phyloP scores from a whole-genome alignment of 352 stramenopile genomes.

The Globisporangium abappressorium region DNA sequence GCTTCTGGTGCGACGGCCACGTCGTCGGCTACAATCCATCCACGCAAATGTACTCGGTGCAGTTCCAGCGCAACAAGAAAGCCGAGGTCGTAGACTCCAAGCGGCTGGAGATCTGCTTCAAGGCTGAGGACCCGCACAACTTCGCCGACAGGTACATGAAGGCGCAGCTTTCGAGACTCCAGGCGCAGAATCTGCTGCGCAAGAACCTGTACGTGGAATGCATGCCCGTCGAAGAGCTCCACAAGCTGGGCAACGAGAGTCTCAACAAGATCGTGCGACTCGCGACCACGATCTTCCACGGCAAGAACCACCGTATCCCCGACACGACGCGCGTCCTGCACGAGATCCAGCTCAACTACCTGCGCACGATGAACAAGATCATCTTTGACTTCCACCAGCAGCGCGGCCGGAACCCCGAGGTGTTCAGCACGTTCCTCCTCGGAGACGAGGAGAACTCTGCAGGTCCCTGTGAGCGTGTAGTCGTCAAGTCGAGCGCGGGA shows the following conservation, averaged over 20 bases:
- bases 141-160: slow-evolving; percentile 75
- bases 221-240: slow-evolving; percentile 79
- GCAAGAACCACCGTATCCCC: slow-evolving; percentile 60
- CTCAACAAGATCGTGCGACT: slow-evolving; percentile 74
- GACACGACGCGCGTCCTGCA: slow-evolving; percentile 78
- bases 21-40: slow-evolving; percentile 51
- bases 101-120: slow-evolving; percentile 78
- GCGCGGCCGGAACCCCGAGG: slow-evolving; percentile 42
- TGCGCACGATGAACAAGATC: slow-evolving; percentile 91
- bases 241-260: slow-evolving; percentile 79
- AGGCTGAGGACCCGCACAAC: slow-evolving; percentile 69
- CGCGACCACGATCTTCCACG: slow-evolving; percentile 62
- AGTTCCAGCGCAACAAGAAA: slow-evolving; percentile 67
- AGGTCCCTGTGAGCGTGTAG: slow-evolving; percentile 38
- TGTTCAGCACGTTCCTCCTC: slow-evolving; percentile 56
- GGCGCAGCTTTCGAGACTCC: slow-evolving; percentile 51
- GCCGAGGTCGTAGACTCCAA: slow-evolving; percentile 46
- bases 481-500: slow-evolving; percentile 21
- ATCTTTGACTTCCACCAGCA: slow-evolving; percentile 83
- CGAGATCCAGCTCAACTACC: slow-evolving; percentile 90
- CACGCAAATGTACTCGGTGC: slow-evolving; percentile 48
- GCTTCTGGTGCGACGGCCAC: slow-evolving; percentile 60
- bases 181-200: slow-evolving; percentile 62
- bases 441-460: slow-evolving; percentile 41
- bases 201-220: slow-evolving; percentile 87